phyloP scores from a whole-genome alignment of 768 basidiomycete species.

The Gloeostereum incarnatum region DNA sequence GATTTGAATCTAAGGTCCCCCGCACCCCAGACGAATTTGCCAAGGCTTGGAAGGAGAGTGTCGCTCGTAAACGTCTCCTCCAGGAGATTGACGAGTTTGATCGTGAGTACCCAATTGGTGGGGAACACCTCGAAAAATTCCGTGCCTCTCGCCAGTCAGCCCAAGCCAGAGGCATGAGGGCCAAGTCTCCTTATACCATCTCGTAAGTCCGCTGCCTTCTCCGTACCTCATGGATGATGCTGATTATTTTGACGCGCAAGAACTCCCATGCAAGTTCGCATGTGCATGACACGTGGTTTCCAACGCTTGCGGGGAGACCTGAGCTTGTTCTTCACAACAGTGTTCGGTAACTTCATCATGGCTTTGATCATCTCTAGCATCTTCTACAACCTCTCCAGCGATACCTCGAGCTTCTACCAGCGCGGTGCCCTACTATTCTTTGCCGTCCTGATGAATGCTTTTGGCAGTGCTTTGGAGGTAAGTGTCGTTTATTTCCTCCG shows the following conservation, averaged over 20 bases:
- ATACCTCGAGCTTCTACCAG: constrained; percentile 28
- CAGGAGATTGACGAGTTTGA: constrained; percentile 21
- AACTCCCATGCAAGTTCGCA: constrained; percentile 29
- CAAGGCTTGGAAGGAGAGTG: constrained; percentile 22
- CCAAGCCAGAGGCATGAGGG: constrained; percentile 24
- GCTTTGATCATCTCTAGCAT: constrained; percentile 17
- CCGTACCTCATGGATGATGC: constrained; percentile 8
- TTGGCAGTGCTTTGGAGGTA: constrained; percentile 20
- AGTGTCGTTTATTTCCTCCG: neutral
- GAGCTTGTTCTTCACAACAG: constrained; percentile 9
- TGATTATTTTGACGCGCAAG: constrained; percentile 30
- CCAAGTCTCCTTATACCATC: constrained; percentile 1
- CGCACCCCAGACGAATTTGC: constrained; percentile 32
- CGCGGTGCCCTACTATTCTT: constrained; percentile 33
- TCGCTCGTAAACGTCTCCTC: constrained; percentile 15
- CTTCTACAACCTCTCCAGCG: constrained; percentile 26
- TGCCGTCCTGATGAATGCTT: constrained; percentile 24
- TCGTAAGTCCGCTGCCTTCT: no score
- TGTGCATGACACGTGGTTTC: constrained; percentile 33
- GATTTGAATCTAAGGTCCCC: constrained; percentile 24
- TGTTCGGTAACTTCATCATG: constrained; percentile 13
- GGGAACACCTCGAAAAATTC: constrained; percentile 18
- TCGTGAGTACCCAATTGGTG: constrained; percentile 14
- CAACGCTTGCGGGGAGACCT: constrained; percentile 33
- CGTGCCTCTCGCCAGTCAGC: constrained; percentile 17